These are phyloP conservation scores for Leccinum barrowsii DNA, from an alignment of 768 basidiomycete genomes.

Conservation along the genomic window DNA sequence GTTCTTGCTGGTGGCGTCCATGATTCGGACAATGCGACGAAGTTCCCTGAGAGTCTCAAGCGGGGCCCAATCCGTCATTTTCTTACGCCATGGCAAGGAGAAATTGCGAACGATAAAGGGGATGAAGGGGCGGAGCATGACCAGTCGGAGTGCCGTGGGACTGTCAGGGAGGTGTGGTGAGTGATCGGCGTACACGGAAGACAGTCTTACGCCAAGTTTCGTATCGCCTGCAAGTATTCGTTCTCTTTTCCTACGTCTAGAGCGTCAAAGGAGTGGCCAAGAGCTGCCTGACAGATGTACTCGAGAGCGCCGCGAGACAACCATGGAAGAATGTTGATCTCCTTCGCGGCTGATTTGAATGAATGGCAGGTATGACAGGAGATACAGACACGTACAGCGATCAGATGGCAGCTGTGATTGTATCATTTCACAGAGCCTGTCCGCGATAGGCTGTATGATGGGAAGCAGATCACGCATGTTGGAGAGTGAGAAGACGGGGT, in stretches of 20 bases:
- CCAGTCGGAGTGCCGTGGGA: conserved; percentile 21
- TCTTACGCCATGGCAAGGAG: conserved; percentile 30
- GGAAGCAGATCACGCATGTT: conserved; percentile 32
- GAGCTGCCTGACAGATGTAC: conserved; percentile 32
- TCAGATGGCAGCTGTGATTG: conserved; percentile 20
- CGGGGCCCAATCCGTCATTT: conserved; percentile 33
- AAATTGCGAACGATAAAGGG: conserved; percentile 30
- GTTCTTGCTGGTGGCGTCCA: conserved; percentile 27
- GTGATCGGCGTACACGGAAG: not conserved
- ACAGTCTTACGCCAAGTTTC: conserved; percentile 28
- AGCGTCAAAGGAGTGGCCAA: conserved; percentile 34
- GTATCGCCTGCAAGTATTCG: conserved; percentile 30
- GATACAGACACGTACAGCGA: conserved; percentile 15
- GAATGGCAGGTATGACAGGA: not conserved
- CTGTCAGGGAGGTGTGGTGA: conserved; percentile 12
- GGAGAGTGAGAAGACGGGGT: conserved; percentile 31
- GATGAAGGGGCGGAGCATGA: conserved; percentile 32
- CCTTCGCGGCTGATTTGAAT: conserved; percentile 18
- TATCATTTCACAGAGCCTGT: conserved; percentile 22
- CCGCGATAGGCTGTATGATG: conserved; percentile 33
- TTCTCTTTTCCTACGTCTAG: conserved; percentile 24
- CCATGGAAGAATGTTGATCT: conserved; percentile 35
- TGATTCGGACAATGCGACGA: conserved; percentile 25
- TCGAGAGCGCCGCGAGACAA: conserved; percentile 34
- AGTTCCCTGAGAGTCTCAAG: conserved; percentile 26